phyloP scores from a whole-genome alignment of 495 filamentous ascomycete genomes.

The Tetracladium setigerum region DNA sequence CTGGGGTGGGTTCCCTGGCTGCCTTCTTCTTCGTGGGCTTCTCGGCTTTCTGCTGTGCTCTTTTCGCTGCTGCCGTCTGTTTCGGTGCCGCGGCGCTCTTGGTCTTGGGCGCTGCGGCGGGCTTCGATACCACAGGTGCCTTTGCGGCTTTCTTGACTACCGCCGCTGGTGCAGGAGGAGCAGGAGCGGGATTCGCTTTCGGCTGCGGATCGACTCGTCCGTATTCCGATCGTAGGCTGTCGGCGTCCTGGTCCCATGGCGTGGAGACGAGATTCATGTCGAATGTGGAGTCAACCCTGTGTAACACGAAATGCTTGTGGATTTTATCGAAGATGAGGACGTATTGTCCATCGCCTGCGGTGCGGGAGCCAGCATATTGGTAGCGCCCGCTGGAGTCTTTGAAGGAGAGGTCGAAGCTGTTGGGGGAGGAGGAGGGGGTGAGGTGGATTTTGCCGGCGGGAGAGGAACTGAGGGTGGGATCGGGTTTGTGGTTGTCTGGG shows the following conservation, averaged over 20 bases:
- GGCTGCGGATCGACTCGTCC: slow-evolving; percentile 8
- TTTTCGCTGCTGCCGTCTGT: slow-evolving; percentile 8
- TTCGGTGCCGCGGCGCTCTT: slow-evolving; percentile 11
- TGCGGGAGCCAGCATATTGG: slow-evolving; percentile 40
- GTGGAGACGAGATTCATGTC: slow-evolving; percentile 44
- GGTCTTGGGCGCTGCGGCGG: slow-evolving; percentile 7
- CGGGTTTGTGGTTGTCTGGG: slow-evolving; percentile 47
- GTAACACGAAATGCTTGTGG: slow-evolving; percentile 47
- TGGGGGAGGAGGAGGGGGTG: slow-evolving; percentile 27
- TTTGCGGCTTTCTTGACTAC: neutral
- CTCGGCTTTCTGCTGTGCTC: slow-evolving; percentile 8
- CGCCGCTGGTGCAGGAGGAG: neutral
- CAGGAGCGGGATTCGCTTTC: neutral
- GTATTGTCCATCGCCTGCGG: slow-evolving; percentile 40
- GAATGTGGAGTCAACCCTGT: slow-evolving; percentile 49
- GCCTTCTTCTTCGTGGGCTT: slow-evolving; percentile 17
- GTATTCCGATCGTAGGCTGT: slow-evolving; percentile 13
- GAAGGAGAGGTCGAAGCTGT: slow-evolving; percentile 31
- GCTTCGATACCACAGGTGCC: neutral
- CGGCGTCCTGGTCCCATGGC: slow-evolving; percentile 16
- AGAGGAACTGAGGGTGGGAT: slow-evolving; percentile 30
- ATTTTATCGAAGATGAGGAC: slow-evolving; percentile 47
- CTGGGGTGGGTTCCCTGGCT: slow-evolving; percentile 19
- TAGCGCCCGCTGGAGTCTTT: slow-evolving; percentile 39
- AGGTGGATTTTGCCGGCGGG: slow-evolving; percentile 30